Percentiles rank a stretch among this genome's conserved stretches.
phyloP scores from a whole-genome alignment of 2,329 filamentous ascomycete genomes.

The Apiospora koreana region DNA sequence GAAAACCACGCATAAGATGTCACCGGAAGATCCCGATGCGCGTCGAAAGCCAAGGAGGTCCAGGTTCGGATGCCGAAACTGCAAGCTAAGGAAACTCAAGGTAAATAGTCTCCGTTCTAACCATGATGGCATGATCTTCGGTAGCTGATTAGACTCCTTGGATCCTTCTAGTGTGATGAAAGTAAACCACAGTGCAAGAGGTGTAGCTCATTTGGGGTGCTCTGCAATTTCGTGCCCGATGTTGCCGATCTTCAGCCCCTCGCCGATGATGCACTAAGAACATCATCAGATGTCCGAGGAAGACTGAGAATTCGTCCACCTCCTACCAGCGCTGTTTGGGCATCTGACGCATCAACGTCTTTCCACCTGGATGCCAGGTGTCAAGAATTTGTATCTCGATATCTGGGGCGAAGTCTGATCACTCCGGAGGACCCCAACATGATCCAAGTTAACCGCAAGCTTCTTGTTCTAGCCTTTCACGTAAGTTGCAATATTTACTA shows the following conservation, averaged over 20 bases:
- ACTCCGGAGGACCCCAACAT: slow-evolving; percentile 39
- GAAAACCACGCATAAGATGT: neutral
- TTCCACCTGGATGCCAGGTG: slow-evolving; percentile 40
- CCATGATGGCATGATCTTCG: neutral
- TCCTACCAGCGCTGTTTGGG: slow-evolving; percentile 25
- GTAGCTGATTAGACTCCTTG: slow-evolving; percentile 10
- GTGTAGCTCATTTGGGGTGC: slow-evolving; percentile 44
- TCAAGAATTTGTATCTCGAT: slow-evolving; percentile 43
- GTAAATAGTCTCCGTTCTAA: slow-evolving; percentile 24
- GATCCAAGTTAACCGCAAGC: slow-evolving; percentile 37
- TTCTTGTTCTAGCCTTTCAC: slow-evolving; percentile 39
- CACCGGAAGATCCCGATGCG: neutral
- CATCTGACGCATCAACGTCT: slow-evolving; percentile 28
- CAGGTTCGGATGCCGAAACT: slow-evolving; percentile 50
- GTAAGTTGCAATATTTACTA: slow-evolving; percentile 29
- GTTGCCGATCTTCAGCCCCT: slow-evolving; percentile 40
- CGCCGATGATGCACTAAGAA: slow-evolving; percentile 23
- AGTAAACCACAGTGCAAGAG: slow-evolving; percentile 42
- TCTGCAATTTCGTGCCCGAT: slow-evolving; percentile 43
- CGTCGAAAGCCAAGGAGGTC: slow-evolving; percentile 34
- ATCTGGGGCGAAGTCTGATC: slow-evolving; percentile 38
- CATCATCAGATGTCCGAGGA: slow-evolving; percentile 20
- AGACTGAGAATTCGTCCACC: slow-evolving; percentile 25
- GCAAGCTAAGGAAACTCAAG: slow-evolving; percentile 52
- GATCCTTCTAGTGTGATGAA: slow-evolving; percentile 45